Evolutionary conservation across 1,284 basidiomycete genomes (phyloP), one percentile per base, ranked within the genome.

Genomic region (Exsudoporus floridanus): DNA sequence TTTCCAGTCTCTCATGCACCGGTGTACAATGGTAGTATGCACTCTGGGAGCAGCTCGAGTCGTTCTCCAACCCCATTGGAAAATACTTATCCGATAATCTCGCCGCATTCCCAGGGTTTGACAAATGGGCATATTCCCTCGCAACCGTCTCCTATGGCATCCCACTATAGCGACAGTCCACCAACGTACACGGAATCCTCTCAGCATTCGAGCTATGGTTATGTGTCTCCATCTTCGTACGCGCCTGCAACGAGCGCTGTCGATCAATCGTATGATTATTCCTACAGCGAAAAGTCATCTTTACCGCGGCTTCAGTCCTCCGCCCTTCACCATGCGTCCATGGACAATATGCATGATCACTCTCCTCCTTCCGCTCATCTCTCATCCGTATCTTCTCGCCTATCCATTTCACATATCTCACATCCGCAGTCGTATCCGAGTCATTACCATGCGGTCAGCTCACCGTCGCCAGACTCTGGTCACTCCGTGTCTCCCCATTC

Each of bases 401-500:
- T 70, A 0, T 70, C 71, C 23, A 70, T 70, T 19, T 74, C 74
- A 5, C 71, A 76, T 18, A 65, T 74, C n/a, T 70, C 73, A 25
- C 70, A 54, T 54, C 66, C 61, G 53, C 69, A 57, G 60, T 67
- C 62, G 60, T 70, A 63, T 50, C 73, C 49, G 71, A 76, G 28
- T 55, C 76, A 66, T 21, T 72, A 71, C 30, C 70, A 72, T 21
- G 53, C 68, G 5, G 61, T 70, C 54, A 68, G 62, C 45, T 62
- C 72, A 0, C 65, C 67, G n/a, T 70, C 73, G 1, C 63, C 69
- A 3, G 61, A 70, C 34, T 65, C 73, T 23, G 57, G 73, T 2
- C 76, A 76, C 41, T 76, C 78, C 1, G 70, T 75, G n/a, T 78
- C 78, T 4, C 77, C 78, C 0, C 80, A 77, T 47, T 70, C 73